Evolutionary conservation across 768 basidiomycete species (phyloP), one percentile per base, ranked within the genome.

Genomic region (Calocybe indica): DNA sequence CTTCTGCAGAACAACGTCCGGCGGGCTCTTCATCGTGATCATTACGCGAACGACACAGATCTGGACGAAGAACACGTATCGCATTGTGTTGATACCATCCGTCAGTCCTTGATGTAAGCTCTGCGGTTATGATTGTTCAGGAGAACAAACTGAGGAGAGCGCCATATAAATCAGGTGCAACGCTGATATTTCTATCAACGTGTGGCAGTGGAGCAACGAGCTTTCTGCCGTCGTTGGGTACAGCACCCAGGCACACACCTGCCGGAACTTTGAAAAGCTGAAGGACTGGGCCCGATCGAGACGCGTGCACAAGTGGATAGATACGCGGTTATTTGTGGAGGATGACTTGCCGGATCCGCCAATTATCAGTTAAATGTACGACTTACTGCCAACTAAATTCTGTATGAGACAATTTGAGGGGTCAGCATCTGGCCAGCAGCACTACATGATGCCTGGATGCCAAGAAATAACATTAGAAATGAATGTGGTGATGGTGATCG

Each of bases 291-390:
- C 31, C 12, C 22, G 31, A 14, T 7, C 22, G 13, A n/a, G 40
- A 12, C 40, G 31, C 22, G 31, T 52, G 22, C 11, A 39, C n/a
- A 41, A 48, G 7, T 48, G 38, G 22, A 48, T 48, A 13, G 47
- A 48, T 14, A 30, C 38, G 13, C 37, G n/a, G 40, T 22, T 48
- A 10, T 48, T 14, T 31, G 47, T 48, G 37, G 41, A 43, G 13
- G 47, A 48, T 29, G 47, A 44, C 7, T 40, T 48, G 10, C 40
- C 47, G 29, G 42, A 13, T 42, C 47, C 47, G 14, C 13, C 37
- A 7, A 14, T 48, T 28, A 40, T 48, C 29, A 7, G 53, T 40
- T 8, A 60, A 15, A 31, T 41, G 22, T 41, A 15, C 22, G 31
- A 12, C 9, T 14, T 40, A 28, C 14, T 14, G 13, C 9, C 13